Conservation (phyloP, 179 eudicot genomes). For the Silene coronaria region DNA sequence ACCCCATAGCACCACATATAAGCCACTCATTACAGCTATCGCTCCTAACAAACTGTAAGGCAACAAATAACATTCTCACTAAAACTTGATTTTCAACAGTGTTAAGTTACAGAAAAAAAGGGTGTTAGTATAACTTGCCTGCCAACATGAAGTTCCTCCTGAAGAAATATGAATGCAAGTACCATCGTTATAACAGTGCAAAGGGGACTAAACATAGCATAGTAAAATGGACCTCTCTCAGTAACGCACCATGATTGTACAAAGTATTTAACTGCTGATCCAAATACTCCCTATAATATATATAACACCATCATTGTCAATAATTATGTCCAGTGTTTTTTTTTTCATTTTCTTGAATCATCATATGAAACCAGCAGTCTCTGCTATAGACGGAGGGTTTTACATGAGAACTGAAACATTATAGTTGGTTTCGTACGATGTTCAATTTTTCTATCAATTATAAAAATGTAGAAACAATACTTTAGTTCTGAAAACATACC, state of each 20-base stretch:
- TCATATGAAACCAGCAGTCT: too few species aligned
- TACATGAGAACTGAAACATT: too few species aligned
- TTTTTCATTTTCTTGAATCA: too few species aligned
- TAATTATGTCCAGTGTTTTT: too few species aligned
- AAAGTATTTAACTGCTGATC: conserved; percentile 6
- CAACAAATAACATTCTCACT: neutral
- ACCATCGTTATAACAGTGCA: conserved; percentile 46
- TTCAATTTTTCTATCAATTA: too few species aligned
- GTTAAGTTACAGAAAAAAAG: too few species aligned
- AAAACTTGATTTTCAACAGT: neutral
- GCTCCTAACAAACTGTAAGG: conserved; percentile 40
- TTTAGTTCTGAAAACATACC: neutral
- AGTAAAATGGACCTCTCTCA: conserved; percentile 48
- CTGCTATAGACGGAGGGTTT: too few species aligned
- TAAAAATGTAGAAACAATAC: too few species aligned
- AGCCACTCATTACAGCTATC: conserved; percentile 32
- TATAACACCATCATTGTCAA: too few species aligned
- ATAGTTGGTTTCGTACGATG: too few species aligned
- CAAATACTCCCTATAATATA: neutral
- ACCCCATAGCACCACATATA: conserved; percentile 54
- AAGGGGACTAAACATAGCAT: conserved; percentile 60
- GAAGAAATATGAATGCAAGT: conserved; percentile 36
- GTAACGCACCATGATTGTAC: conserved; percentile 27
- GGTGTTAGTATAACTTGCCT: conserved; percentile 37
- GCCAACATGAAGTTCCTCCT: conserved; percentile 50